These are phyloP conservation scores for Fimicolochytrium jonesii DNA, from an alignment of 192 early-diverging fungal species.

Conservation along the genomic window DNA sequence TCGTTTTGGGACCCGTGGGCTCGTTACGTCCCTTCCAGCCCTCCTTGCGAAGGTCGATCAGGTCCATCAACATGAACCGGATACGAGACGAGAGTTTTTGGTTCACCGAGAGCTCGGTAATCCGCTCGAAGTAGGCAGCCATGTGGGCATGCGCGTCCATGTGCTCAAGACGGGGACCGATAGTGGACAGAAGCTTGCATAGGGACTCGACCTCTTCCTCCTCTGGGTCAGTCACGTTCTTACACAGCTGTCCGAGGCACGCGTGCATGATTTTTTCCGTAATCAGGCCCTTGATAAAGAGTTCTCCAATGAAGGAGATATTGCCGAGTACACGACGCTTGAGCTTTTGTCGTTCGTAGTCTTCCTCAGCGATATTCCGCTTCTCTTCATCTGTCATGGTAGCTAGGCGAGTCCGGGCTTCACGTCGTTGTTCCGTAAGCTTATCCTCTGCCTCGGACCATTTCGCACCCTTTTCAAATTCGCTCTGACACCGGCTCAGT, in stretches of 20 bases:
- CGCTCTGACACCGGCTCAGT: constrained; percentile 90
- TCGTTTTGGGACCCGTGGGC: constrained; percentile 77
- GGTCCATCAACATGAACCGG: constrained; percentile 87
- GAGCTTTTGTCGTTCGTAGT: constrained; percentile 78
- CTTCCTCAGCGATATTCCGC: constrained; percentile 52
- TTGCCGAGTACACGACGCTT: constrained; percentile 94
- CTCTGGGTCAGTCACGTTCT: constrained; percentile 65
- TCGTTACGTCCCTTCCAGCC: constrained; percentile 71
- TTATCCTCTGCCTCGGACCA: constrained; percentile 46
- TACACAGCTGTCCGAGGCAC: constrained; percentile 80
- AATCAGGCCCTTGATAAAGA: constrained; percentile 87
- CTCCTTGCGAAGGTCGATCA: constrained; percentile 76
- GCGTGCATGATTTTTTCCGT: constrained; percentile 93
- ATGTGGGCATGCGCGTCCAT: constrained; percentile 57
- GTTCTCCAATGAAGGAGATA: constrained; percentile 90
- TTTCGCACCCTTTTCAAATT: constrained; percentile 90
- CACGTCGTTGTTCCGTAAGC: constrained; percentile 26
- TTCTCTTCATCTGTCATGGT: constrained; percentile 64
- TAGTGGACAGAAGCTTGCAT: constrained; percentile 85
- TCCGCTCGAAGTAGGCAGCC: constrained; percentile 83
- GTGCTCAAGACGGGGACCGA: constrained; percentile 78
- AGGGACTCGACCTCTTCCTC: constrained; percentile 95
- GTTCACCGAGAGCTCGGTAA: constrained; percentile 70
- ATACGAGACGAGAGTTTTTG: constrained; percentile 76
- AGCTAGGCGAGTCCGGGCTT: constrained; percentile 38